Base-by-base conservation (phyloP, 371 early-diverging fungal species). In the Spraguea lophii region DNA sequence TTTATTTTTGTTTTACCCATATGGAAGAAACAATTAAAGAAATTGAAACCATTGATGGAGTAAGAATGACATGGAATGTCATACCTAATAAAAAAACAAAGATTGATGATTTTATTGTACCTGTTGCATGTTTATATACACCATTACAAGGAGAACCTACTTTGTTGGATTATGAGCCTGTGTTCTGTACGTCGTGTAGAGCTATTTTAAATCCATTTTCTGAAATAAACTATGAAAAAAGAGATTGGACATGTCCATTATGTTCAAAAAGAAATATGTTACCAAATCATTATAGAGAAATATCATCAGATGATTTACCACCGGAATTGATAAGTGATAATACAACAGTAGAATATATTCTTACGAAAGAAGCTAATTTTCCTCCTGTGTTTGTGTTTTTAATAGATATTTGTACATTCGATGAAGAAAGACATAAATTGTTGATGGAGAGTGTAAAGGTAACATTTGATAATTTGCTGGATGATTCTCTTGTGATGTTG, bases 191-290 rank as follows among this genome's bases (percentile, higher is more conserved):
- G 43, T 82, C 88, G 13, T 95, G 97, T 66, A 74, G 84, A 49
- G 87, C 87, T 42, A 81, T 95, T 56, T 76, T 95, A 49, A 93
- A 91, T 70, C 94, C 93, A 34, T 89, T 84, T 73, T 89, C 92
- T 63, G 85, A 88, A 72, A 78, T 89, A 44, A 88, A 92, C 62
- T 83, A 83, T 41, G 80, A 83, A 34, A 81, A 79, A 46, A 84
- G 84, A 69, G 76, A 89, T 41, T 98, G 98, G 98, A 85, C 85
- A 56, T 98, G 99, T 68, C 83, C 90, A 4, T 91, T 98, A 73
- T 98, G 99, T 63, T 71, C 87, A 57, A 81, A 82, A 64, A 82
- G 90, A 55, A 98, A 94, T 72, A 80, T 80, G 54, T 81, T 95
- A 60, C 97, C 99, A 30, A 83, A 88, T 54, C 94, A 97, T 63